Conservation (phyloP, 2,329 filamentous ascomycete species). For the Diplodia scrobiculata region DNA sequence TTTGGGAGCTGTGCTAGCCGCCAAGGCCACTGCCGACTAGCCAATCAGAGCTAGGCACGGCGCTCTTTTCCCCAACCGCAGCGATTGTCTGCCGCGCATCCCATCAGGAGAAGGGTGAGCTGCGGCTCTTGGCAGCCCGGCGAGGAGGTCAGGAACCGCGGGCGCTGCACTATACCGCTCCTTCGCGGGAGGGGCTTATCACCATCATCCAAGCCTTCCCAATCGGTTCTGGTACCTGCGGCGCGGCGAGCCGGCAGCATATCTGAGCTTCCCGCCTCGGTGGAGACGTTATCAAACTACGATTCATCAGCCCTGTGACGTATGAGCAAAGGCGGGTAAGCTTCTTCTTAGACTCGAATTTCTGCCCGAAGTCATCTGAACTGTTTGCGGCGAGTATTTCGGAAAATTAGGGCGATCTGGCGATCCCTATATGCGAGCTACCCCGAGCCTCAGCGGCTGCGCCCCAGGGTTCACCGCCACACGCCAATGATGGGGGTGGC, state of each 20-base stretch:
- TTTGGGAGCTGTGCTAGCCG: background rate
- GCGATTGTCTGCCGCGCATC: conserved; percentile 8
- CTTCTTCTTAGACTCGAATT: conserved; percentile 5
- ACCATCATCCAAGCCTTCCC: conserved; percentile 10
- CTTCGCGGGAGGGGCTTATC: background rate
- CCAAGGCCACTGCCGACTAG: conserved; percentile 1
- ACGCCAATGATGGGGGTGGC: background rate
- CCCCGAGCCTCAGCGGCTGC: conserved; percentile 7
- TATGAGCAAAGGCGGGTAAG: background rate
- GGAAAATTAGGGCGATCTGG: conserved; percentile 23
- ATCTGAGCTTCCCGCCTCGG: conserved; percentile 11
- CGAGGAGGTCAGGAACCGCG: background rate
- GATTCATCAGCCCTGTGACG: conserved; percentile 24
- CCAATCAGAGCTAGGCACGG: background rate
- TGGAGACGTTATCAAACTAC: conserved; percentile 20
- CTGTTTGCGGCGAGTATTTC: conserved; percentile 10
- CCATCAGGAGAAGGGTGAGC: background rate
- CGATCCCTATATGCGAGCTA: conserved; percentile 17
- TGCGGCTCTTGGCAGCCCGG: background rate
- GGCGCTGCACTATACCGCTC: conserved; percentile 10
- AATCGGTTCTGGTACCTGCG: conserved; percentile 1
- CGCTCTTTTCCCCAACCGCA: background rate
- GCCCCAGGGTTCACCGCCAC: conserved; percentile 4
- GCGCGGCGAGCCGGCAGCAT: conserved; percentile 1
- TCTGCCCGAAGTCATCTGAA: conserved; percentile 4